phyloP scores from a whole-genome alignment of 148 eudicot species.

The Pouteria glomerata region DNA sequence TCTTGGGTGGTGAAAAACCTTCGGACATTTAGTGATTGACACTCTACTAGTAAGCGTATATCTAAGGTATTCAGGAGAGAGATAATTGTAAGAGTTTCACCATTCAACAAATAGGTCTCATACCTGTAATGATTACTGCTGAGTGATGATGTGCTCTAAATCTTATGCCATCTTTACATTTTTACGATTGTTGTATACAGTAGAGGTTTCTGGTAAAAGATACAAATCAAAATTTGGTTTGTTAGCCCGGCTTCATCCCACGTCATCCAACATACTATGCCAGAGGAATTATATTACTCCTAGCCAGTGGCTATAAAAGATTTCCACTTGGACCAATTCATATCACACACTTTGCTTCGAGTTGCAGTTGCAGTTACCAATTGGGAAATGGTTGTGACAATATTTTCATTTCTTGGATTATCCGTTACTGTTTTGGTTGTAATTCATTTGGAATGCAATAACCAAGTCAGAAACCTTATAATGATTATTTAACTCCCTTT shows the following conservation, averaged over 20 bases:
- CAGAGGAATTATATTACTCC: too few relatives aligned
- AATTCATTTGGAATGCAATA: too few relatives aligned
- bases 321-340: background rate
- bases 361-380: background rate
- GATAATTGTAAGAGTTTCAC: background rate
- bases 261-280: too few relatives aligned
- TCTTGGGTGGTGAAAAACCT: slow-evolving; percentile 8
- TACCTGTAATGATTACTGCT: slow-evolving; percentile 4
- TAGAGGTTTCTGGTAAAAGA: background rate
- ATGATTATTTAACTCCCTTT: too few relatives aligned
- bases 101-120: background rate
- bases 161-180: background rate
- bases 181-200: background rate
- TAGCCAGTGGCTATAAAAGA: too few relatives aligned
- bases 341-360: background rate
- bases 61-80: too few relatives aligned
- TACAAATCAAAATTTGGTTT: too few relatives aligned
- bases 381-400: background rate
- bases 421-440: background rate
- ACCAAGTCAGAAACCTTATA: too few relatives aligned
- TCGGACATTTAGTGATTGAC: slow-evolving; percentile 3
- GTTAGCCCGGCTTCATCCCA: too few relatives aligned
- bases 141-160: background rate
- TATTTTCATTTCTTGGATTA: background rate
- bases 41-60: too few relatives aligned